Evolutionary conservation across 306 rosid species (phyloP).

Genomic region (Trifolium fragiferum): DNA sequence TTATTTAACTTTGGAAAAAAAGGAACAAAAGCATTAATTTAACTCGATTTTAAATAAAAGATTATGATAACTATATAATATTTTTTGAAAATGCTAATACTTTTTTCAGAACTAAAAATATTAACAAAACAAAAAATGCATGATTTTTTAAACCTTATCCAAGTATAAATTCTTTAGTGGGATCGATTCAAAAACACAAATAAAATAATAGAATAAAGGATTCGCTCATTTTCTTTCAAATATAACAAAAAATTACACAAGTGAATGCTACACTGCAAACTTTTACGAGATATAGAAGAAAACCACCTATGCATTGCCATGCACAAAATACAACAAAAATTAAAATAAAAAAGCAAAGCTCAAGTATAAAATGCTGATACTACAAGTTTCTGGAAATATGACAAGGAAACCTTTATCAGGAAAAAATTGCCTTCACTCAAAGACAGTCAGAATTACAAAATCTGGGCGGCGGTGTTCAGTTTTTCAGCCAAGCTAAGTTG

Average conservation of each 20-base stretch:
- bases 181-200: slow-evolving; percentile 10
- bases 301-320: slow-evolving; percentile 42
- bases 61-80: neutral
- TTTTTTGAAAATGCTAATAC: neutral
- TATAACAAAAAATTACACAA: slow-evolving; percentile 31
- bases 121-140: no score
- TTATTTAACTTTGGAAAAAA: neutral
- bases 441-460: slow-evolving; percentile 53
- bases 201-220: neutral
- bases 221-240: slow-evolving; percentile 28
- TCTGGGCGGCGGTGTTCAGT: slow-evolving; percentile 94
- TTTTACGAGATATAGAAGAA: slow-evolving; percentile 22
- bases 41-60: neutral
- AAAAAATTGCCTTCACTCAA: neutral
- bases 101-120: neutral
- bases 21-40: neutral
- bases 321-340: slow-evolving; percentile 27
- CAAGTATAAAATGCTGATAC: slow-evolving; percentile 22
- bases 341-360: neutral
- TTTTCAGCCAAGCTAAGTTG: slow-evolving; percentile 86
- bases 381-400: slow-evolving; percentile 26
- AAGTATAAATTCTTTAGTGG: neutral
- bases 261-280: slow-evolving; percentile 31
- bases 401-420: slow-evolving; percentile 13
- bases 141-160: no score